Evolutionary conservation across 2,329 filamentous ascomycete genomes (phyloP).

Genomic region (Xylariaceae sp.): DNA sequence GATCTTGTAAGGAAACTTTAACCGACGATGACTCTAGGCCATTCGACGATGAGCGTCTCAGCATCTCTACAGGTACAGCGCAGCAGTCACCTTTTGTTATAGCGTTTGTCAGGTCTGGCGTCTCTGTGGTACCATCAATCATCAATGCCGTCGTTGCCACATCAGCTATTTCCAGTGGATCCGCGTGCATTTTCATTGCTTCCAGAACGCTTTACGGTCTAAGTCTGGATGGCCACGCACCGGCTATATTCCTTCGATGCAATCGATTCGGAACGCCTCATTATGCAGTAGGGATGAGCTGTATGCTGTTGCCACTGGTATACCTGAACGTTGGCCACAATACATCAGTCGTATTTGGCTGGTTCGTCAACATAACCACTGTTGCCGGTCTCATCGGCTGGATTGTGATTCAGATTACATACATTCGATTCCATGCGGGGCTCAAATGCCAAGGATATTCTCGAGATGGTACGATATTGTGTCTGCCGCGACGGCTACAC

Average conservation of each 20-base stretch:
- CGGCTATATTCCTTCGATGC: conserved; percentile 54
- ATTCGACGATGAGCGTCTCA: conserved; percentile 52
- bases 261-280: conserved; percentile 61
- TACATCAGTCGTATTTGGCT: conserved; percentile 63
- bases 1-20: conserved; percentile 64
- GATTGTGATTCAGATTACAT: not conserved
- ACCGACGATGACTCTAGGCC: conserved; percentile 40
- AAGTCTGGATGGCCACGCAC: conserved; percentile 61
- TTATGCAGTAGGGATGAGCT: conserved; percentile 52
- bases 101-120: conserved; percentile 58
- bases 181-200: conserved; percentile 71
- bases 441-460: no score
- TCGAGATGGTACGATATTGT: no score
- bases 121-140: conserved; percentile 60
- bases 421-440: not conserved
- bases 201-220: conserved; percentile 65
- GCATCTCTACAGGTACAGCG: conserved; percentile 51
- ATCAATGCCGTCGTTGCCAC: conserved; percentile 79
- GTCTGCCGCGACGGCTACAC: no score
- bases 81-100: conserved; percentile 64
- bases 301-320: conserved; percentile 58
- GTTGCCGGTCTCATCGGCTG: not conserved
- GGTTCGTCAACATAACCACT: conserved; percentile 66
- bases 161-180: conserved; percentile 73
- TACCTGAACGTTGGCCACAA: conserved; percentile 62